Evolutionary conservation across 192 early-diverging fungal genomes (phyloP).

Genomic region (Coemansia sp.): DNA sequence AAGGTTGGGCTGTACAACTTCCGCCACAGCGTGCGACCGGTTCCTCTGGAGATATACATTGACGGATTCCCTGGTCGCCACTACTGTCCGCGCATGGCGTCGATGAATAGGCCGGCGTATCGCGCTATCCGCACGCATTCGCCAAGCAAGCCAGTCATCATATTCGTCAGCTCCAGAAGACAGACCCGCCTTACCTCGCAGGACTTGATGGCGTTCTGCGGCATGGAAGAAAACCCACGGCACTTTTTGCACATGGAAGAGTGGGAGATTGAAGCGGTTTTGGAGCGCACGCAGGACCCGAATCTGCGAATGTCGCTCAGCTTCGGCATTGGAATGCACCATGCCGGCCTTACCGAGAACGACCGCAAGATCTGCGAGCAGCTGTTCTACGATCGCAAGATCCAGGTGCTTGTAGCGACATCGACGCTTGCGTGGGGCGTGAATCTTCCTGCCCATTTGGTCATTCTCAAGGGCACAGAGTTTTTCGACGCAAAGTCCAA

Average conservation of each 20-base stretch:
- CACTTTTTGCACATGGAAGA: conserved; percentile 89
- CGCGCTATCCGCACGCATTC: conserved; percentile 93
- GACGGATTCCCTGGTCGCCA: conserved; percentile 95
- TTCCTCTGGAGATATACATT: conserved; percentile 96
- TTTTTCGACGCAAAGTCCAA: conserved; percentile 88
- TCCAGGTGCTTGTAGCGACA: conserved; percentile 95
- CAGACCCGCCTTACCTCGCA: conserved; percentile 96
- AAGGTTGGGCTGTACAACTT: conserved; percentile 93
- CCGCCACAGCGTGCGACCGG: conserved; percentile 93
- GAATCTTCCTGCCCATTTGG: conserved; percentile 95
- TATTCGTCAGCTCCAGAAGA: conserved; percentile 96
- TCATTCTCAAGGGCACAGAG: conserved; percentile 98
- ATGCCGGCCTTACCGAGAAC: conserved; percentile 86
- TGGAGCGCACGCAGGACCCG: conserved; percentile 76
- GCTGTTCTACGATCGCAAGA: conserved; percentile 91
- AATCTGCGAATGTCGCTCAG: conserved; percentile 73
- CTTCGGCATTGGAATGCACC: conserved; percentile 98
- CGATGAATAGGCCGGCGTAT: conserved; percentile 99
- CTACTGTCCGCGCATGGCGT: conserved; percentile 97
- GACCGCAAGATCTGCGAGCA: conserved; percentile 90
- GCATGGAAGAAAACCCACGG: conserved; percentile 87
- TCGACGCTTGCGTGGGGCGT: conserved; percentile 98
- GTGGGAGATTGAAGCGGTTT: conserved; percentile 65
- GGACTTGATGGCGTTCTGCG: conserved; percentile 92
- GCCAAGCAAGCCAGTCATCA: conserved; percentile 88